phyloP scores from a whole-genome alignment of 2,329 filamentous ascomycete genomes.

The Xylaria polymorpha region DNA sequence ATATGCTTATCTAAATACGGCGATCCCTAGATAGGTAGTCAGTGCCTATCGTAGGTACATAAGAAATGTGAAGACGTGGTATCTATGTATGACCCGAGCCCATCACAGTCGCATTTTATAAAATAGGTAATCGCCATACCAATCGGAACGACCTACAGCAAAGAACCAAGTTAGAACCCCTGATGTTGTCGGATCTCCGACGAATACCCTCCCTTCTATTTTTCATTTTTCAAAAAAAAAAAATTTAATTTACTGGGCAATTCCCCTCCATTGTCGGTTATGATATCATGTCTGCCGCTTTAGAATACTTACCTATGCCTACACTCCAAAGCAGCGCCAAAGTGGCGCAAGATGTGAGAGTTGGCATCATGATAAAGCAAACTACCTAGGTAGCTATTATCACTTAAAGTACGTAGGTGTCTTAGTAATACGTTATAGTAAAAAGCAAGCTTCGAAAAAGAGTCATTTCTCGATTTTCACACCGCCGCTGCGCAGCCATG shows the following conservation, averaged over 20 bases:
- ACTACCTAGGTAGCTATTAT: neutral
- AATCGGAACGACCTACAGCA: slow-evolving; percentile 24
- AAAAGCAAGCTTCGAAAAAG: slow-evolving; percentile 13
- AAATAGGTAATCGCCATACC: slow-evolving; percentile 20
- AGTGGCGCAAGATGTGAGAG: neutral
- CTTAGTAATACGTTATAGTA: slow-evolving; percentile 15
- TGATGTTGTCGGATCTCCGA: slow-evolving; percentile 24
- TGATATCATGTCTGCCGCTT: neutral
- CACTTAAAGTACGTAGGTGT: neutral
- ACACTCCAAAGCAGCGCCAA: slow-evolving; percentile 7
- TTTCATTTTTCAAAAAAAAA: too few relatives aligned
- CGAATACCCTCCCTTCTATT: neutral
- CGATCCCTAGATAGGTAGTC: neutral
- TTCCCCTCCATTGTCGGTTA: slow-evolving; percentile 7
- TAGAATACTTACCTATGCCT: neutral
- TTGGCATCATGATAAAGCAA: neutral
- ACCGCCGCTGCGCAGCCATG: slow-evolving; percentile 26
- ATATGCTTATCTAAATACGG: neutral
- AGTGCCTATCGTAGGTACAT: slow-evolving; percentile 1
- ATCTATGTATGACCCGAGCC: neutral
- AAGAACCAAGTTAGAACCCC: slow-evolving; percentile 24
- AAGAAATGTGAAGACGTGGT: slow-evolving; percentile 13
- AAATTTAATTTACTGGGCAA: too few relatives aligned
- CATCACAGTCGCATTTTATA: slow-evolving; percentile 24
- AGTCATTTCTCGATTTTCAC: slow-evolving; percentile 5